Evolutionary conservation across 2,329 filamentous ascomycete species (phyloP).

Genomic region (Xylariaceae sp.): DNA sequence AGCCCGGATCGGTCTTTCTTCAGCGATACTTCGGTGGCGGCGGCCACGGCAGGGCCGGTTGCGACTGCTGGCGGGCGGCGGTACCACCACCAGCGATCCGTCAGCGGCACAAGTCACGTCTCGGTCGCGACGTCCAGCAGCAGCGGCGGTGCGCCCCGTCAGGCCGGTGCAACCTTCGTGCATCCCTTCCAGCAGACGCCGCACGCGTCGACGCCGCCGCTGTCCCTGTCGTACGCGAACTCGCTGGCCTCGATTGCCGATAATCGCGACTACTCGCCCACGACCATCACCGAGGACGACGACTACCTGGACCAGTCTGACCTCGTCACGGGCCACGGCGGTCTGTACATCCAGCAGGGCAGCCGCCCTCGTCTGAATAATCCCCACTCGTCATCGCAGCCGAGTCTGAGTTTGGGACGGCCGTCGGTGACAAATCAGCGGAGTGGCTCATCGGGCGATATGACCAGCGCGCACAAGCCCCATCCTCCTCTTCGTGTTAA

Average conservation of each 20-base stretch:
- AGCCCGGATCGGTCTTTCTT: conserved; percentile 11
- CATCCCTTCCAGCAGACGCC: conserved; percentile 61
- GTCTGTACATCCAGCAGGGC: conserved; percentile 21
- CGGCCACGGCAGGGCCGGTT: conserved; percentile 6
- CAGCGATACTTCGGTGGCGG: conserved; percentile 11
- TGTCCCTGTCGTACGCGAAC: conserved; percentile 50
- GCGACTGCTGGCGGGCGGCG: conserved; percentile 25
- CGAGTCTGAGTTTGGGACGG: conserved; percentile 24
- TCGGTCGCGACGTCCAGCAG: conserved; percentile 50
- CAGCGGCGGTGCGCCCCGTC: conserved; percentile 27
- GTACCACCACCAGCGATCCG: conserved; percentile 49
- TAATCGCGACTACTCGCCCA: conserved; percentile 46
- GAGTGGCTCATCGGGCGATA: conserved; percentile 32
- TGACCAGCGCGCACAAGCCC: conserved; percentile 21
- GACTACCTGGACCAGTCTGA: conserved; percentile 25
- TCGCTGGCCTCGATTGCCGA: conserved; percentile 43
- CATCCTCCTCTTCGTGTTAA: conserved; percentile 29
- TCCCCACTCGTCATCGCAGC: conserved; percentile 21
- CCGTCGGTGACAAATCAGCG: conserved; percentile 33
- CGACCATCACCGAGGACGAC: conserved; percentile 47
- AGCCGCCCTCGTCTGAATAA: conserved; percentile 15
- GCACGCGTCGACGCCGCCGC: conserved; percentile 50
- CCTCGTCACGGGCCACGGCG: conserved; percentile 4
- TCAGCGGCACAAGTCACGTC: conserved; percentile 49
- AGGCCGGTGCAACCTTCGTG: conserved; percentile 43